phyloP scores from a whole-genome alignment of 148 eudicot genomes.

The Camellia lanceoleosa region DNA sequence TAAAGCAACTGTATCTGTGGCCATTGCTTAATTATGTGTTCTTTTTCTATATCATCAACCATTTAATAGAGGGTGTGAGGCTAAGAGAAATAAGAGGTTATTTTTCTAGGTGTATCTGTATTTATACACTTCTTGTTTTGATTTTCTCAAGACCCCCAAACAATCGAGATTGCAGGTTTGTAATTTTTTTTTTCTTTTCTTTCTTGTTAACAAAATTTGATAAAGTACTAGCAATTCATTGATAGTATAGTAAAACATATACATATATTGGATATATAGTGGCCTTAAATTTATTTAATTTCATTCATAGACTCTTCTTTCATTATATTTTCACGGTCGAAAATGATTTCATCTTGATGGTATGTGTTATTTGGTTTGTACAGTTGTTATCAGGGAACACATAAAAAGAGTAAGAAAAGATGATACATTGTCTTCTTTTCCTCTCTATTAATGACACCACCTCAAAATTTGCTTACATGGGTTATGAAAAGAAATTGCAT shows the following conservation, averaged over 20 bases:
- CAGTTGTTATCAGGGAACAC: too few species aligned
- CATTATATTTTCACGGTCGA: too few species aligned
- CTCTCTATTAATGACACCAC: not conserved
- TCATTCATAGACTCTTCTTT: too few species aligned
- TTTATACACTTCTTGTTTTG: conserved; percentile 10
- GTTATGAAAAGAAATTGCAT: too few species aligned
- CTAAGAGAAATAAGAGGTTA: conserved; percentile 8
- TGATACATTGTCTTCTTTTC: not conserved
- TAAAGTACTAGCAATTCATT: too few species aligned
- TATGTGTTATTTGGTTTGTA: too few species aligned
- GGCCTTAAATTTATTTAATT: too few species aligned
- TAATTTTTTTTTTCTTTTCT: not conserved
- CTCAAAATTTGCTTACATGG: too few species aligned
- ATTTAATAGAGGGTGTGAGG: not conserved
- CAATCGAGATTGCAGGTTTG: conserved; percentile 6
- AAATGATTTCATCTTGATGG: too few species aligned
- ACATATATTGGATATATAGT: too few species aligned
- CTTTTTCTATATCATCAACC: not conserved
- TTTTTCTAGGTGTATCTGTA: not conserved
- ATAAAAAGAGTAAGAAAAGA: too few species aligned
- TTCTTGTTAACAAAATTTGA: not conserved
- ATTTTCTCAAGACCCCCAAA: conserved; percentile 7
- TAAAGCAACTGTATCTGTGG: not conserved
- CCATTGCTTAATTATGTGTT: not conserved
- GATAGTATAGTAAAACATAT: too few species aligned